phyloP scores from a whole-genome alignment of 2,329 filamentous ascomycete species.

The Alternaria sp. region DNA sequence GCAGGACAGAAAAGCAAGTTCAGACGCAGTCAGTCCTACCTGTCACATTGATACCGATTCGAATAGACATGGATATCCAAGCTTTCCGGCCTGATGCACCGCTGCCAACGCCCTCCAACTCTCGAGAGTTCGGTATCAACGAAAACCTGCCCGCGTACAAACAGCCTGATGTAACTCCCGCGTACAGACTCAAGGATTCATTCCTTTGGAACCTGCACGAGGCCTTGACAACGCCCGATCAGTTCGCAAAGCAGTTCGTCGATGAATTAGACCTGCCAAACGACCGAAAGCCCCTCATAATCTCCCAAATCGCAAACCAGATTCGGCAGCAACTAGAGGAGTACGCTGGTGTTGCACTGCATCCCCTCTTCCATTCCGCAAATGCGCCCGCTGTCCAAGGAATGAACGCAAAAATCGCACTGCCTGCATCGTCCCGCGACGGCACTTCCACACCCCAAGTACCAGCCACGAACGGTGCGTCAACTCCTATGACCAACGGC shows the following conservation, averaged over 20 bases:
- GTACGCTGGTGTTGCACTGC: constrained; percentile 91
- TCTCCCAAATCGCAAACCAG: constrained; percentile 86
- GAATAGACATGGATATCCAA: constrained; percentile 92
- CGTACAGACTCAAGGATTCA: constrained; percentile 90
- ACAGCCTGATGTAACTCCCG: constrained; percentile 78
- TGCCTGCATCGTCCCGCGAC: constrained; percentile 59
- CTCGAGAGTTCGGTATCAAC: constrained; percentile 67
- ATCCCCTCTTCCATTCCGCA: constrained; percentile 83
- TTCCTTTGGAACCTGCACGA: constrained; percentile 99
- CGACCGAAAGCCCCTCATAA: constrained; percentile 67
- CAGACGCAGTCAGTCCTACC: constrained; percentile 77
- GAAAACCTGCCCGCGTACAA: constrained; percentile 80
- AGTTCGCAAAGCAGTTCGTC: constrained; percentile 89
- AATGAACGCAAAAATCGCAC: constrained; percentile 43
- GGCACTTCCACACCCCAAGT: constrained; percentile 59
- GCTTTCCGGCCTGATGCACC: constrained; percentile 74
- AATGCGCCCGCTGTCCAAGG: constrained; percentile 43
- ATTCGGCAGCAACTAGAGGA: constrained; percentile 96
- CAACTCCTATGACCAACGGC: constrained; percentile 63
- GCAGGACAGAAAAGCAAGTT: constrained; percentile 67
- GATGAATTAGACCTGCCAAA: constrained; percentile 93
- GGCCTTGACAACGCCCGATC: constrained; percentile 89
- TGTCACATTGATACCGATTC: constrained; percentile 90
- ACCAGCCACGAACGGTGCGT: constrained; percentile 62
- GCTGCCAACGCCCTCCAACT: constrained; percentile 69